Evolutionary conservation across 305 asterid genomes (phyloP).

Genomic region (Fraxinus velutina): DNA sequence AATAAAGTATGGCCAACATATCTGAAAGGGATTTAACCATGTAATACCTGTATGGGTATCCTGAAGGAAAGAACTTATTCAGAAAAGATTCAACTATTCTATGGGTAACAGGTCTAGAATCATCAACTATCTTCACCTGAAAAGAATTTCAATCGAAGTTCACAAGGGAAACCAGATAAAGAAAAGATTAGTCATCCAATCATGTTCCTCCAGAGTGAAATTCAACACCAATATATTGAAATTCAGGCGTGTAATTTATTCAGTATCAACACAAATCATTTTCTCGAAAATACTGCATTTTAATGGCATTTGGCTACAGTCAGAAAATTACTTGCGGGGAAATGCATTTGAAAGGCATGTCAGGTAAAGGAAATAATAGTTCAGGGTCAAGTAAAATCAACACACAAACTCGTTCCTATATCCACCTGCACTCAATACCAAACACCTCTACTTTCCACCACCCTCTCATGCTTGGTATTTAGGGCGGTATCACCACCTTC

Average conservation of each 20-base stretch:
- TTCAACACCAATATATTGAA: neutral
- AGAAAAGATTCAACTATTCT: slow-evolving; percentile 64
- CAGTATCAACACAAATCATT: neutral
- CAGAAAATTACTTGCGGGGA: neutral
- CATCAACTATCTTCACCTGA: slow-evolving; percentile 76
- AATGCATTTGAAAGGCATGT: neutral
- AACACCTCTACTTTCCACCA: neutral
- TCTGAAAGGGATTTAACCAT: slow-evolving; percentile 11
- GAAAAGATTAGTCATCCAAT: neutral
- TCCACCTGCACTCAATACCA: neutral
- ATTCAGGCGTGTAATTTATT: neutral
- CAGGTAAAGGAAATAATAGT: neutral
- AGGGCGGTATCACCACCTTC: neutral
- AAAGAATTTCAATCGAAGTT: slow-evolving; percentile 9
- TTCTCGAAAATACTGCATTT: neutral
- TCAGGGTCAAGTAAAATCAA: neutral
- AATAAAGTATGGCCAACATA: slow-evolving; percentile 3
- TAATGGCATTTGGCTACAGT: neutral
- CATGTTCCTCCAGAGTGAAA: neutral
- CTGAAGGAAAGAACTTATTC: slow-evolving; percentile 86
- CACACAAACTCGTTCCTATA: neutral
- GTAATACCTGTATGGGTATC: slow-evolving; percentile 86
- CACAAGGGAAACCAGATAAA: neutral
- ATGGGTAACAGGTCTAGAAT: slow-evolving; percentile 63
- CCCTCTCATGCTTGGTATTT: neutral